Evolutionary conservation across 1,284 basidiomycete species (phyloP).

Genomic region (Papiliotrema flavescens): DNA sequence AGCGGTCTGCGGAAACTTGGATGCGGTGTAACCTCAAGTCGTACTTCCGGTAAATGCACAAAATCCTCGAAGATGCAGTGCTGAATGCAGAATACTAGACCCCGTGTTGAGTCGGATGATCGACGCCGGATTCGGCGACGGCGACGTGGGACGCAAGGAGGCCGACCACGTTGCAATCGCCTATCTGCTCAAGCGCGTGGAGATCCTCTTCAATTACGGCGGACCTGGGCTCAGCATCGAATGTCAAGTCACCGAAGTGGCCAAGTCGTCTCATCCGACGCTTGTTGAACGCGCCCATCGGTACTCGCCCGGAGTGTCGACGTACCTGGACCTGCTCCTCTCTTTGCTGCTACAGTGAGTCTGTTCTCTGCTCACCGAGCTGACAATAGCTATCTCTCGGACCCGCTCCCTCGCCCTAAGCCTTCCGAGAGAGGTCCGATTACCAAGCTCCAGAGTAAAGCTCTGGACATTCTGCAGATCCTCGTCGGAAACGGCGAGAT

Average conservation of each 20-base stretch:
- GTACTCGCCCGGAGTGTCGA: neutral
- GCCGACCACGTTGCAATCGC: slow-evolving; percentile 61
- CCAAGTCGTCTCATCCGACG: slow-evolving; percentile 17
- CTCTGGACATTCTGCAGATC: slow-evolving; percentile 76
- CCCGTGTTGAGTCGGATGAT: slow-evolving; percentile 76
- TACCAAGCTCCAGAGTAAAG: slow-evolving; percentile 62
- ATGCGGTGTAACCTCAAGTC: slow-evolving; percentile 90
- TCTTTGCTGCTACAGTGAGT: slow-evolving; percentile 65
- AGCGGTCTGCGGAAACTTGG: slow-evolving; percentile 85
- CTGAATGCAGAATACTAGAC: slow-evolving; percentile 66
- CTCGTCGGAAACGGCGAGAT: slow-evolving; percentile 76
- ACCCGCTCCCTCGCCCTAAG: neutral
- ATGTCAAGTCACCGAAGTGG: slow-evolving; percentile 22
- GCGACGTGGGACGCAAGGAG: slow-evolving; percentile 6
- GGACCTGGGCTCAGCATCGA: slow-evolving; percentile 61
- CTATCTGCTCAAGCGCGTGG: slow-evolving; percentile 58
- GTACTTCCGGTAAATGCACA: slow-evolving; percentile 65
- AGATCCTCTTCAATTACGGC: slow-evolving; percentile 76
- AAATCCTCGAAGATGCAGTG: no score
- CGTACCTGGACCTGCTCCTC: slow-evolving; percentile 70
- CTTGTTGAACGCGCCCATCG: slow-evolving; percentile 49
- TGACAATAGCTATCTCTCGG: neutral
- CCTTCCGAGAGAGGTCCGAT: slow-evolving; percentile 3
- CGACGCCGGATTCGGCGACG: slow-evolving; percentile 52
- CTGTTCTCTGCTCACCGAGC: neutral